These are phyloP conservation scores for Pseudisothecium myosuroides DNA, from an alignment of 225 moss, liverwort and hornwort genomes.

Conservation along the genomic window DNA sequence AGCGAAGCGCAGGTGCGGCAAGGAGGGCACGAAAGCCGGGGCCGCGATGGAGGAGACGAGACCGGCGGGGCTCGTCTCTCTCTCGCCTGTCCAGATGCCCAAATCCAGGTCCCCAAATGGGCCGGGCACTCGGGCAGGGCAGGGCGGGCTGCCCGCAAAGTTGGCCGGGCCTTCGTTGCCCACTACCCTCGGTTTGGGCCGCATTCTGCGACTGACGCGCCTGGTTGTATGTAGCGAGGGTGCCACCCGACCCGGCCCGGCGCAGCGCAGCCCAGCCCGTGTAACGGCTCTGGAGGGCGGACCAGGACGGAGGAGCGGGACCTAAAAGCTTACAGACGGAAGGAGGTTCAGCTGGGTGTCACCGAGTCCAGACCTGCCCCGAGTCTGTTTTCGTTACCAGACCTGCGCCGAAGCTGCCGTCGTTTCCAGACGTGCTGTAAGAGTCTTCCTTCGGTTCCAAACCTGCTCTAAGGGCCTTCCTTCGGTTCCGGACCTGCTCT, in stretches of 20 bases:
- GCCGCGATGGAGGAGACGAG: slow-evolving; percentile 1
- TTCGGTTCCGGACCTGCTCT: not conserved
- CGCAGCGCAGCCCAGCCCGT: not conserved
- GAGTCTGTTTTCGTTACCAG: not conserved
- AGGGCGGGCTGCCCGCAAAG: not conserved
- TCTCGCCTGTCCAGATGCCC: not conserved
- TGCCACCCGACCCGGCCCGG: not conserved
- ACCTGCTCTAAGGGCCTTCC: not conserved
- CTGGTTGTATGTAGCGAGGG: not conserved
- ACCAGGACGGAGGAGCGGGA: not conserved
- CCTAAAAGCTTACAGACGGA: not conserved
- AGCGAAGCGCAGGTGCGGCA: not conserved
- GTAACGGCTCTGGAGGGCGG: not conserved
- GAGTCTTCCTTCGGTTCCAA: not conserved
- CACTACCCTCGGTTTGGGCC: slow-evolving; percentile 9
- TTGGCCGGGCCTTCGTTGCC: not conserved
- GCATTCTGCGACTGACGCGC: slow-evolving; percentile 6
- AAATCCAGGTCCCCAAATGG: not conserved
- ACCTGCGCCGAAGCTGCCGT: not conserved
- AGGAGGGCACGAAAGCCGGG: slow-evolving; percentile 11
- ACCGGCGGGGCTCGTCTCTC: not conserved
- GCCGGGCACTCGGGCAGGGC: not conserved
- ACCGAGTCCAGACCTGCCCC: not conserved
- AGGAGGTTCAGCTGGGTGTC: not conserved
- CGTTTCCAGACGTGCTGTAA: not conserved